These are phyloP conservation scores for Cyberlindnera maritima DNA, from an alignment of 805 yeast species.

Conservation along the genomic window DNA sequence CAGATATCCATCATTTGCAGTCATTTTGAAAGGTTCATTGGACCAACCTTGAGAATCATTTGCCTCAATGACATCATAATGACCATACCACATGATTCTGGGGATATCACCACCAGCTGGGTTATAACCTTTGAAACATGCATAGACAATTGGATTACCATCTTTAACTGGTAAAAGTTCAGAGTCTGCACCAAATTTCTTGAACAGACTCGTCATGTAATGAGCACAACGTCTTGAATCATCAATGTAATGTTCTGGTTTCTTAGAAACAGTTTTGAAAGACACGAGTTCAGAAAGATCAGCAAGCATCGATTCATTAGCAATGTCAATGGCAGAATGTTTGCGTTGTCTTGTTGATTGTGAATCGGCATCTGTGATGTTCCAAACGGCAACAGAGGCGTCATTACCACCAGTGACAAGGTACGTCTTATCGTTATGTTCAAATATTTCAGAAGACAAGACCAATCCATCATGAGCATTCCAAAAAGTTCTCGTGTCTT, in stretches of 20 bases:
- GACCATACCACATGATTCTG: constrained; percentile 86
- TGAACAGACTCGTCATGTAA: constrained; percentile 58
- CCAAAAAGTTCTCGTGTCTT: constrained; percentile 46
- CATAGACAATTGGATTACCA: constrained; percentile 85
- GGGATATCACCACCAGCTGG: constrained; percentile 23
- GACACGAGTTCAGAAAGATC: constrained; percentile 61
- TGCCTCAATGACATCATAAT: constrained; percentile 91
- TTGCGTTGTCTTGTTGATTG: constrained; percentile 5
- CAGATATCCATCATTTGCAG: constrained; percentile 78
- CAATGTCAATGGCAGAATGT: constrained; percentile 30
- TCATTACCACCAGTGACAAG: constrained; percentile 70
- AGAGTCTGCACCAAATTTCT: constrained; percentile 68
- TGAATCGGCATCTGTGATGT: constrained; percentile 33
- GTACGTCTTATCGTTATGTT: constrained; percentile 37
- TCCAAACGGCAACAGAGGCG: constrained; percentile 72
- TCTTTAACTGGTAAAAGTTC: constrained; percentile 67
- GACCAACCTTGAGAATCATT: constrained; percentile 61
- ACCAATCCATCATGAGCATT: constrained; percentile 53
- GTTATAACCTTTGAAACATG: constrained; percentile 55
- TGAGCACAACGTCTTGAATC: constrained; percentile 88
- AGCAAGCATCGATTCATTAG: constrained; percentile 61
- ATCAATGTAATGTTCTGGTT: constrained; percentile 63
- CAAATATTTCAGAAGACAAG: constrained; percentile 52
- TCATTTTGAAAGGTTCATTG: constrained; percentile 73
- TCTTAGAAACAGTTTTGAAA: constrained; percentile 75